A percentile compares a stretch with the other conserved stretches of the same genome.
phyloP scores from a whole-genome alignment of 108 stramenopile genomes.

The Cyclotella choctawhatcheeana region DNA sequence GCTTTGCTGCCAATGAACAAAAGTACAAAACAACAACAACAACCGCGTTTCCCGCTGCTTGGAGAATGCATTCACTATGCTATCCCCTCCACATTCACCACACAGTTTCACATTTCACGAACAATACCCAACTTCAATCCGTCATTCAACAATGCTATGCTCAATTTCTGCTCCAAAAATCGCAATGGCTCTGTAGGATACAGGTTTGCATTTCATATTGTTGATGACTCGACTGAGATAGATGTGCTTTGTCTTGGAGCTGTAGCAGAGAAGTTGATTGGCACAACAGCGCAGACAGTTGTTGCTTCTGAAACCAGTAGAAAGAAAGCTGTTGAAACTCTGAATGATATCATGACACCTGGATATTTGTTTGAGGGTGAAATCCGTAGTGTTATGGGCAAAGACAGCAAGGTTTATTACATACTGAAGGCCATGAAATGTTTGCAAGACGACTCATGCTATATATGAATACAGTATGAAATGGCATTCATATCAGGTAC shows the following conservation, averaged over 20 bases:
- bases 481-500: too few species aligned
- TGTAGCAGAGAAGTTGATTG: constrained; percentile 49
- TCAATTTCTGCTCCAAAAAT: constrained; percentile 34
- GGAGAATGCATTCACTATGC: constrained; percentile 34
- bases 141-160: constrained; percentile 16
- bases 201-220: constrained; percentile 54
- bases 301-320: constrained; percentile 1
- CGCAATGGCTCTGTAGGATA: constrained; percentile 37
- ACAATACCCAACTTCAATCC: constrained; percentile 42
- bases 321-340: constrained; percentile 18
- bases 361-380: constrained; percentile 34
- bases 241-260: constrained; percentile 52
- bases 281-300: constrained; percentile 38
- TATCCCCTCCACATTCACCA: constrained; percentile 36
- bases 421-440: constrained; percentile 14
- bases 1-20: constrained; percentile 1
- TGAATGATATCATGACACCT: constrained; percentile 28
- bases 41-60: constrained; percentile 31
- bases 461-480: too few species aligned
- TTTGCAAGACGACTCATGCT: too few species aligned
- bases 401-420: constrained; percentile 40
- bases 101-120: constrained; percentile 37
- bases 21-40: neutral
- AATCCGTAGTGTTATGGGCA: constrained; percentile 36
- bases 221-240: constrained; percentile 52